Evolutionary conservation across 805 yeast genomes (phyloP), one percentile per base, ranked within the genome.

Genomic region (Candida glaebosa): DNA sequence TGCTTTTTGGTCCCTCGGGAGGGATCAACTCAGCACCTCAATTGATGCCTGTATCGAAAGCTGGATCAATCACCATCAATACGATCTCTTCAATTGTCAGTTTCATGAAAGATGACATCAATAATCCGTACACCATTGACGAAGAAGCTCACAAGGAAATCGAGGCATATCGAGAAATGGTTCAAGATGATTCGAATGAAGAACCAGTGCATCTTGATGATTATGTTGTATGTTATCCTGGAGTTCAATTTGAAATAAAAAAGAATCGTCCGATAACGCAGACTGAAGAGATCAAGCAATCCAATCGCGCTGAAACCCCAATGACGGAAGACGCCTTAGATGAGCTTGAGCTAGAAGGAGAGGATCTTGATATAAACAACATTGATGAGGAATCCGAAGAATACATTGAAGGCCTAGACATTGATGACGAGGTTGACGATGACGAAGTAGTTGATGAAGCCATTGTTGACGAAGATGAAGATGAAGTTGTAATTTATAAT

Each of bases 1-100:
- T 86, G 61, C 74, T 86, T n/a, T 75, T 80, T 52, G 95, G 95
- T 0, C 91, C 93, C 0, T 82, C 90, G 0, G 88, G 93, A 17
- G 96, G 95, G 10, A 82, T 87, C 26, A 84, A 84, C 52, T 78
- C 84, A 0, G 79, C 78, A 0, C 72, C 78, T 1, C 67, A 75
- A 1, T 57, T 56, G 62, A 65, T 62, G 26, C 35, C 25, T 19
- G 34, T 40, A 16, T 20, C 33, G 7, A 38, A 36, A 46, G 39
- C 42, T 46, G 51, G 37, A 46, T 34, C 52, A 1, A 47, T 52
- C 14, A 48, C 63, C 18, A 61, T 65, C 58, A 73, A 76, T 34
- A 78, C 77, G 50, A 78, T 84, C 18, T 71, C 82, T 1, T 61
- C 77, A 49, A 69, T 84, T 36, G 63, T 76, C 3, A 78, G 75